Base-by-base conservation (phyloP, 768 basidiomycete genomes). In the Psilocybe subaeruginosa region DNA sequence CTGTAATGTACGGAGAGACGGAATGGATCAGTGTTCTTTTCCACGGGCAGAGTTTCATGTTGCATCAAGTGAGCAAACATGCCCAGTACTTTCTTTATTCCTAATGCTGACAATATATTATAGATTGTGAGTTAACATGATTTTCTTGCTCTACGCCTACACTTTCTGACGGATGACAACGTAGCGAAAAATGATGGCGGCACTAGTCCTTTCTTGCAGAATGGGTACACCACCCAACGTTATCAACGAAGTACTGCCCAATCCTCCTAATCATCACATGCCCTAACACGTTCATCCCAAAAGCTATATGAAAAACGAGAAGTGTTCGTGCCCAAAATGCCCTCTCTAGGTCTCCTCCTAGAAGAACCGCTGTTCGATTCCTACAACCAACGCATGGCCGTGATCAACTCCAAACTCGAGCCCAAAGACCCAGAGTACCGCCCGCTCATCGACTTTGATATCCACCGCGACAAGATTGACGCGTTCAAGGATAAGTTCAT, bases 31-130 rank as follows among this genome's bases (percentile, higher is more conserved):
- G 91, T 48, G 88, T 99, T 17, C 79, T 91, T 61, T 91, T 97
- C 72, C 95, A 99, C 71, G 97, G 97, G 0, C 97, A 99, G 74
- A 95, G 93, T 68, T 99, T 99, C 74, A 99, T 99, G 97, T 77
- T 99, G 56, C 97, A 99, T 74, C 97, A 99, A 81, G 95, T 95
- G 68, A 56, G 82, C 76, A n/a, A 33, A 69, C 65, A 49, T 49
- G 23, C 7, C 8, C 48, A 54, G 39, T 60, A 35, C 16, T 23
- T 6, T 45, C 1, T 39, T 37, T 14, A 33, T 59, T 14, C n/a
- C 50, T 8, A 30, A 29, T 53, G 14, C 43, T 49, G 41, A 63
- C 43, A n/a, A 31, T 37, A 1, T 49, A 37, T 63, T 45, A n/a
- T 11, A 85, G 83, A 87, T 86, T 64, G 84, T 86, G 66, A 60